Conservation (phyloP, 164 flowering plant species). For the Litsea cubeba region DNA sequence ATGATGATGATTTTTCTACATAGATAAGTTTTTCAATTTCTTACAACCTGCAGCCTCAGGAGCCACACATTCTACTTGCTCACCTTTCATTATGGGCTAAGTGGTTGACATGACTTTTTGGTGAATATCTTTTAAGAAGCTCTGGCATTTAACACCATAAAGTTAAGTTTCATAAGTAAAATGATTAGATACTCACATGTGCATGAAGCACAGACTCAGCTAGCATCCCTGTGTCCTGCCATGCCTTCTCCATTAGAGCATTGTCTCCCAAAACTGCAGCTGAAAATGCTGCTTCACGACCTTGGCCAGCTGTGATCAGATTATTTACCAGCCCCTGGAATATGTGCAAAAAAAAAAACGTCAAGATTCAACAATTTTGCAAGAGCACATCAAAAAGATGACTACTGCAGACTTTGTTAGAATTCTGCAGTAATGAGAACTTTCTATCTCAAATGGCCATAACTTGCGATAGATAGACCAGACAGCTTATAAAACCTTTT, state of each 20-base stretch:
- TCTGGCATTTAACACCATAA: neutral
- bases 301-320: slow-evolving; percentile 73
- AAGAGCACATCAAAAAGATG: neutral
- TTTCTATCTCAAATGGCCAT: neutral
- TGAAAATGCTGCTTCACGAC: slow-evolving; percentile 96
- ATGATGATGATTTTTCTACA: neutral
- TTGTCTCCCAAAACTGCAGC: slow-evolving; percentile 96
- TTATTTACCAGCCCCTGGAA: slow-evolving; percentile 76
- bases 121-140: neutral
- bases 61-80: neutral
- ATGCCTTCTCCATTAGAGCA: slow-evolving; percentile 97
- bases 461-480: neutral
- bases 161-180: neutral
- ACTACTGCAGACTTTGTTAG: neutral
- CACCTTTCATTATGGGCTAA: neutral
- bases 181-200: slow-evolving; percentile 48
- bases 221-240: slow-evolving; percentile 99
- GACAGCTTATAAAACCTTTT: neutral
- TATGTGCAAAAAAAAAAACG: neutral
- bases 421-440: neutral
- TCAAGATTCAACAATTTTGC: neutral
- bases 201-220: slow-evolving; percentile 97
- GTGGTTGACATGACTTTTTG: neutral
- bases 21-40: neutral
- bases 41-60: neutral